phyloP scores from a whole-genome alignment of 108 stramenopile genomes.

The Cylindrotheca closterium region DNA sequence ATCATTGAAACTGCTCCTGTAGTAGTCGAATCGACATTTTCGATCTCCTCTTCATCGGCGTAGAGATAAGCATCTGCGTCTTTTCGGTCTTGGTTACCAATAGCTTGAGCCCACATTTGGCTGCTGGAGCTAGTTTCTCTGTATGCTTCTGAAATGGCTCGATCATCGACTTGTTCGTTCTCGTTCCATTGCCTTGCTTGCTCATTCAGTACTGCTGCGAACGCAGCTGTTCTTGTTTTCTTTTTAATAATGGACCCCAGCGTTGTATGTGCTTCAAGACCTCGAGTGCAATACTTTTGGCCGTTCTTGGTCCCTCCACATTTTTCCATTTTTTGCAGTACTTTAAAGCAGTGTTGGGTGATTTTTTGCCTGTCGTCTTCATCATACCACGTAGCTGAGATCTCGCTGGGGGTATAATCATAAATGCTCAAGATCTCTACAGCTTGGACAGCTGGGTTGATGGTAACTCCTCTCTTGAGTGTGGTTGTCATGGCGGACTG shows the following conservation, averaged over 20 bases:
- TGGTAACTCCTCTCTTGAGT: too few relatives aligned
- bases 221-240: neutral
- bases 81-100: neutral
- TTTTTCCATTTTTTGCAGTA: neutral
- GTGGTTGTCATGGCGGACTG: too few relatives aligned
- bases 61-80: neutral
- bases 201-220: constrained; percentile 4
- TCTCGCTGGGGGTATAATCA: neutral
- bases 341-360: neutral
- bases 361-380: neutral
- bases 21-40: too few relatives aligned
- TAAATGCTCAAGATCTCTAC: neutral
- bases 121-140: neutral
- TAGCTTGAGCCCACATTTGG: neutral
- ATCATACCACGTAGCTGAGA: neutral
- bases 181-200: constrained; percentile 5
- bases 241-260: neutral
- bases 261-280: constrained; percentile 3
- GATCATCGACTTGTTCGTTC: neutral
- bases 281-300: constrained; percentile 7
- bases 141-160: neutral
- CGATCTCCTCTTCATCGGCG: too few relatives aligned
- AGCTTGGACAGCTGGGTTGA: neutral
- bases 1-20: too few relatives aligned
- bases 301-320: neutral